Conservation (phyloP, 2,329 filamentous ascomycete species). For the Sclerotinia glacialis region DNA sequence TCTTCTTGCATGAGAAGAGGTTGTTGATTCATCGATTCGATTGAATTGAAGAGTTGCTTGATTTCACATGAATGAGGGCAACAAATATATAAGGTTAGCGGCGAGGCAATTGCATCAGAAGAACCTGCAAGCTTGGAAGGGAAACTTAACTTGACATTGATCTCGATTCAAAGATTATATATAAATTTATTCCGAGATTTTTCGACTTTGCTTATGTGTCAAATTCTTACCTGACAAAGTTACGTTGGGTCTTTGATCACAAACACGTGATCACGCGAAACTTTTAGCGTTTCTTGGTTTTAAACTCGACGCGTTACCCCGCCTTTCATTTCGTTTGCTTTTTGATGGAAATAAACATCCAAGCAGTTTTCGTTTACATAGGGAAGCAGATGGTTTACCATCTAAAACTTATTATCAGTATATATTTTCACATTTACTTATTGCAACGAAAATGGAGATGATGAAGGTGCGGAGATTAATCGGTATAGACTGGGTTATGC, state of each 20-base stretch:
- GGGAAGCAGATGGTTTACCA: too few relatives aligned
- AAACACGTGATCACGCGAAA: too few relatives aligned
- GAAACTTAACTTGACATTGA: background rate
- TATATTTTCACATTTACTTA: too few relatives aligned
- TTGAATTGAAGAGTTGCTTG: background rate
- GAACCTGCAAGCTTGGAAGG: background rate
- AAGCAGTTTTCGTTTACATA: too few relatives aligned
- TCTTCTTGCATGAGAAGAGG: background rate
- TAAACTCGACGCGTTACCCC: too few relatives aligned
- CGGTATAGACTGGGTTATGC: background rate
- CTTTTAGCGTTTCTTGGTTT: too few relatives aligned
- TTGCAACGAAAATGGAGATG: background rate
- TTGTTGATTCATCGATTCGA: background rate
- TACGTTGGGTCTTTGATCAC: background rate
- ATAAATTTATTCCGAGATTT: background rate
- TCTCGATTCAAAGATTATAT: background rate
- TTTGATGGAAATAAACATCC: too few relatives aligned
- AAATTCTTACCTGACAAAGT: background rate
- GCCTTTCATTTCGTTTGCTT: too few relatives aligned
- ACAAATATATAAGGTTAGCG: background rate
- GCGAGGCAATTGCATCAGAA: background rate
- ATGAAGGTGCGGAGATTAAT: background rate
- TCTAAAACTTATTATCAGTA: too few relatives aligned
- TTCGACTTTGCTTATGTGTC: background rate
- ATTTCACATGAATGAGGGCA: constrained; percentile 4